Base-by-base conservation (phyloP, 1,284 basidiomycete genomes). In the Tilletia caries region DNA sequence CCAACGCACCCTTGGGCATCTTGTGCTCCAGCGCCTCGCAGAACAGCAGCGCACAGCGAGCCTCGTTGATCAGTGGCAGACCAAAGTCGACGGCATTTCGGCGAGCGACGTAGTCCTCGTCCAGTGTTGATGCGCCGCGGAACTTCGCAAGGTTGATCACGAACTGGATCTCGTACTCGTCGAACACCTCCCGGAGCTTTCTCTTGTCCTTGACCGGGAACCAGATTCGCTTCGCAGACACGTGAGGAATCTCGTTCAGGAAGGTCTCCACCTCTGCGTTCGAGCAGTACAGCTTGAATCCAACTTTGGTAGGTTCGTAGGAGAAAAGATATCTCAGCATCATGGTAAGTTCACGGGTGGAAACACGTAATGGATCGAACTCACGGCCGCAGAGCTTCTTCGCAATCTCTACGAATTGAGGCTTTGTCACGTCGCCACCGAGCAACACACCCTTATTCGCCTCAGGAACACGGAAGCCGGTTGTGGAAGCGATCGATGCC, bases 191-290 rank as follows among this genome's bases (percentile, higher is more conserved):
- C 41, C 93, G 90, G 41, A 98, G 87, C 85, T 93, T 95, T 71
- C 95, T 88, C 87, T 98, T 98, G 86, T 99, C 96, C 82, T 92
- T 91, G 71, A 92, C 91, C 12, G 96, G 96, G 89, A 99, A 97
- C 85, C 93, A 89, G 81, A 99, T 98, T 70, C 91, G 89, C 86
- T 94, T 92, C 69, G 89, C 91, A 1, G 71, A 68, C 4, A 83
- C 76, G 54, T 83, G 74, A 1, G 80, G 75, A 18, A 83, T 69
- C 67, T 86, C 84, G 84, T 95, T 95, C 84, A 98, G 85, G 86
- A 89, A 91, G 68, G 89, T 86, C 83, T 97, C 95, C 23, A 98
- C 91, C 27, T 86, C 85, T 2, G 87, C 85, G 5, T 91, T 92
- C 4, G 93, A 91, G 84, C 92, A 94, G 86, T 91, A 95, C 54